Conservation (phyloP, 495 filamentous ascomycete species). For the Trichoderma virens region DNA sequence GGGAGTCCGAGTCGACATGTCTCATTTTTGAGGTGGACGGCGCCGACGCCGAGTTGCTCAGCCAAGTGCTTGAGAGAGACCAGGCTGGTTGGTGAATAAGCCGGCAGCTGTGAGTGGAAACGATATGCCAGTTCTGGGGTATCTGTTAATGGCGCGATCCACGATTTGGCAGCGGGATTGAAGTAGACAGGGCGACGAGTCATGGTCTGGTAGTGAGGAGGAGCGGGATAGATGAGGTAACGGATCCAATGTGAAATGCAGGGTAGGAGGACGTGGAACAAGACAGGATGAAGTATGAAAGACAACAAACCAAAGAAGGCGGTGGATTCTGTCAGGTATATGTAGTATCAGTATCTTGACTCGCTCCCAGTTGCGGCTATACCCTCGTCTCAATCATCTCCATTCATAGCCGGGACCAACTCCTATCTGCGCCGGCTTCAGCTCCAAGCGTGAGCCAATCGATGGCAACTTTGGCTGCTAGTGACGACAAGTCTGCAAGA, state of each 20-base stretch:
- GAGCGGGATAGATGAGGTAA: background rate
- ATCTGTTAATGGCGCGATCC: constrained; percentile 2
- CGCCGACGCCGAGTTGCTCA: constrained; percentile 42
- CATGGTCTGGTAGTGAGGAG: background rate
- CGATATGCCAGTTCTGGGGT: background rate
- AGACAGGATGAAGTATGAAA: too few relatives aligned
- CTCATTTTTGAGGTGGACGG: constrained; percentile 54
- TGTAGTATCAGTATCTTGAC: too few relatives aligned
- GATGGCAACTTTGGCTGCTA: background rate
- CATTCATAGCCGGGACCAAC: too few relatives aligned
- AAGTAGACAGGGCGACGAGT: constrained; percentile 10
- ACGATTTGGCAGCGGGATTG: constrained; percentile 6
- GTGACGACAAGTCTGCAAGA: background rate
- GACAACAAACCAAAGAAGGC: too few relatives aligned
- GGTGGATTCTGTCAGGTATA: too few relatives aligned
- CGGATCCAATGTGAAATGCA: too few relatives aligned
- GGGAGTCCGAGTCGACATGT: constrained; percentile 53
- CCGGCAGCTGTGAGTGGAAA: constrained; percentile 48
- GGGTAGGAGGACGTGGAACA: too few relatives aligned
- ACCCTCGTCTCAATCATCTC: background rate
- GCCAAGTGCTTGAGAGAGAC: constrained; percentile 45
- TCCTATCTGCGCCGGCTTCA: too few relatives aligned
- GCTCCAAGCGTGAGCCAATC: background rate
- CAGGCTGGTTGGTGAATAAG: constrained; percentile 43
- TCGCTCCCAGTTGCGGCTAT: too few relatives aligned